Percentiles rank a stretch among this genome's conserved stretches.
Conservation (phyloP, 2,329 filamentous ascomycete species). For the Tolypocladium cylindrosporum region DNA sequence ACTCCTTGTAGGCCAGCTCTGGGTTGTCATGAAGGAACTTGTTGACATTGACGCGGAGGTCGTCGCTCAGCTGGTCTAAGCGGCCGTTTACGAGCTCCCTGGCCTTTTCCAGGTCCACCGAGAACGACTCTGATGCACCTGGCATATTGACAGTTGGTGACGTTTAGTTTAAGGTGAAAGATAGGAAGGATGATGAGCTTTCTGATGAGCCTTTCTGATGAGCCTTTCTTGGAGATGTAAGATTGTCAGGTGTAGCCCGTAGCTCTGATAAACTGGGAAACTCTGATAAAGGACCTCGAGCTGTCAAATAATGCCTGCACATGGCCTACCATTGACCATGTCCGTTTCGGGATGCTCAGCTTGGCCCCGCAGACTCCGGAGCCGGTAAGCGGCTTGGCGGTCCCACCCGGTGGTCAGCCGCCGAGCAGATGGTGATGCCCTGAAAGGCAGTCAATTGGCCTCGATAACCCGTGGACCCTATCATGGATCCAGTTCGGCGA, state of each 20-base stretch:
- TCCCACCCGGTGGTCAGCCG: background rate
- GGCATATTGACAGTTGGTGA: background rate
- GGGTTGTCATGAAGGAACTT: slow-evolving; percentile 30
- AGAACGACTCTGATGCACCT: background rate
- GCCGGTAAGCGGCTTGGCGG: background rate
- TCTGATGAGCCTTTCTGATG: background rate
- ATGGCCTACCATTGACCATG: too few species aligned
- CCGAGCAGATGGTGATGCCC: background rate
- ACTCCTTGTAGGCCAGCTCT: slow-evolving; percentile 40
- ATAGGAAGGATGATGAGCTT: too few species aligned
- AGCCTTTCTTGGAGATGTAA: too few species aligned
- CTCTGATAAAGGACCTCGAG: too few species aligned
- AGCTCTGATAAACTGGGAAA: too few species aligned
- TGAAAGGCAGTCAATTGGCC: background rate
- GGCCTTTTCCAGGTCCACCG: slow-evolving; percentile 7
- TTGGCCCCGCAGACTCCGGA: too few species aligned
- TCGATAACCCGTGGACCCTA: background rate
- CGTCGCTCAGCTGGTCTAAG: slow-evolving; percentile 9
- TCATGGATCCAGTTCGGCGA: background rate
- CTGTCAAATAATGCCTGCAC: too few species aligned
- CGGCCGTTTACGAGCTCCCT: slow-evolving; percentile 9
- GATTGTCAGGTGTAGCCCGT: too few species aligned
- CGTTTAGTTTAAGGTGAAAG: background rate
- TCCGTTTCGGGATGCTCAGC: too few species aligned
- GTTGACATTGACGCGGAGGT: slow-evolving; percentile 9